Conservation (phyloP, 1,139 yeast genomes). For the Blastobotrys apis region DNA sequence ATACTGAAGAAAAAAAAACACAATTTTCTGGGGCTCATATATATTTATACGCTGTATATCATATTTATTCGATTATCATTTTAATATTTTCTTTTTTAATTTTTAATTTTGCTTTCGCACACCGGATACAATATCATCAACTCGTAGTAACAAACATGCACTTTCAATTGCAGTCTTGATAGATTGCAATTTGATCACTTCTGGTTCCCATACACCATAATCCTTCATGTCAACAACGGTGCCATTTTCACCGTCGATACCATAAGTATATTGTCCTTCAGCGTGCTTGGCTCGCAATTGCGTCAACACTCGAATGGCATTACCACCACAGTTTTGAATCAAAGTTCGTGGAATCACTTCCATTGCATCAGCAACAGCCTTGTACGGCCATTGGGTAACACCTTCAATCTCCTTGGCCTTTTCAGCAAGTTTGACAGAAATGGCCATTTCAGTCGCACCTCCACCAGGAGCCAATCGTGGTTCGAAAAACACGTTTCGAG, state of each 20-base stretch:
- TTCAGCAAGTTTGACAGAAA: constrained; percentile 81
- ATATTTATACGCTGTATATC: no score
- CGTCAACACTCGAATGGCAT: constrained; percentile 83
- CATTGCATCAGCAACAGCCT: constrained; percentile 97
- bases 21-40: no score
- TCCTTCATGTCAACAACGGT: constrained; percentile 92
- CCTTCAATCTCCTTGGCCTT: constrained; percentile 92
- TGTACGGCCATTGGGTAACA: constrained; percentile 97
- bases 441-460: constrained; percentile 99
- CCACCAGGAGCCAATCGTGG: constrained; percentile 98
- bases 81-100: background rate
- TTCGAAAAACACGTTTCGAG: constrained; percentile 91
- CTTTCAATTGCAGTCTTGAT: constrained; percentile 96
- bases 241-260: constrained; percentile 93
- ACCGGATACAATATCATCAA: constrained; percentile 96
- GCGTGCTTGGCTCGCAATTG: constrained; percentile 96
- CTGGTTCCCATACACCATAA: constrained; percentile 99
- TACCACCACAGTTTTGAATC: constrained; percentile 96
- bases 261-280: constrained; percentile 72
- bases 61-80: constrained; percentile 3
- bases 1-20: background rate
- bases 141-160: constrained; percentile 90
- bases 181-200: constrained; percentile 93
- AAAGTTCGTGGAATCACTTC: constrained; percentile 97
- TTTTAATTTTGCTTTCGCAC: constrained; percentile 53